Percentiles rank a stretch among this genome's conserved stretches.
Evolutionary conservation across 768 basidiomycete species (phyloP).

Genomic region (Suillus paluster): DNA sequence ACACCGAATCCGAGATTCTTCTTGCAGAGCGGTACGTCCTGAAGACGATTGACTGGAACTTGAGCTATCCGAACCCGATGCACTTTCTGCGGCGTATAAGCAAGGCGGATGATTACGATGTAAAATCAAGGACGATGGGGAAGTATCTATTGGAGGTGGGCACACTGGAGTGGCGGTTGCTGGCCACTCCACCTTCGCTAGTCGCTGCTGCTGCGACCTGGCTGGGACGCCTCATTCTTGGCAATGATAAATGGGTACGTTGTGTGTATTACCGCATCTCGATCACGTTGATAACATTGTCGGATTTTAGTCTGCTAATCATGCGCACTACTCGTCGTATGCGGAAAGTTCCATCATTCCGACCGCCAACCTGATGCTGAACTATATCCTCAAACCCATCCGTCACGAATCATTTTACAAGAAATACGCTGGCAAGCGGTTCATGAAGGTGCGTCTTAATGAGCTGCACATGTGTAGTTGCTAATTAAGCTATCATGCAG

Average conservation of each 20-base stretch:
- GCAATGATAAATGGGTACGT: constrained; percentile 87
- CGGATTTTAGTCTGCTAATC: constrained; percentile 68
- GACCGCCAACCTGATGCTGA: constrained; percentile 84
- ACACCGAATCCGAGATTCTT: constrained; percentile 78
- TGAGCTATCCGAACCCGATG: constrained; percentile 87
- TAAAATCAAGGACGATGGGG: constrained; percentile 82
- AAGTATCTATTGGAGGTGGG: constrained; percentile 92
- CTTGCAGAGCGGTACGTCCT: constrained; percentile 90
- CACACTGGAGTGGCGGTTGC: constrained; percentile 78
- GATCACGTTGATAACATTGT: constrained; percentile 9
- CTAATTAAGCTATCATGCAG: constrained; percentile 40
- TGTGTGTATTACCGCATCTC: neutral
- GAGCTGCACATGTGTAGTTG: neutral
- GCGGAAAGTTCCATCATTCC: constrained; percentile 79
- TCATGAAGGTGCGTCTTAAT: constrained; percentile 66
- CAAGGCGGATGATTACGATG: constrained; percentile 92
- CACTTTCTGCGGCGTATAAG: constrained; percentile 87
- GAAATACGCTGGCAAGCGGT: constrained; percentile 87
- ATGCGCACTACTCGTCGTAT: constrained; percentile 89
- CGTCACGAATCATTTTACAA: constrained; percentile 80
- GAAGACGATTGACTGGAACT: constrained; percentile 83
- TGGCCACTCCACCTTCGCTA: constrained; percentile 74
- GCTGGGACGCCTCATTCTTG: constrained; percentile 80
- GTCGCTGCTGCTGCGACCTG: constrained; percentile 86
- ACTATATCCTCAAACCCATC: constrained; percentile 78